Evolutionary conservation across 768 basidiomycete species (phyloP), one percentile per base, ranked within the genome.

Genomic region (Baorangia bicolor): DNA sequence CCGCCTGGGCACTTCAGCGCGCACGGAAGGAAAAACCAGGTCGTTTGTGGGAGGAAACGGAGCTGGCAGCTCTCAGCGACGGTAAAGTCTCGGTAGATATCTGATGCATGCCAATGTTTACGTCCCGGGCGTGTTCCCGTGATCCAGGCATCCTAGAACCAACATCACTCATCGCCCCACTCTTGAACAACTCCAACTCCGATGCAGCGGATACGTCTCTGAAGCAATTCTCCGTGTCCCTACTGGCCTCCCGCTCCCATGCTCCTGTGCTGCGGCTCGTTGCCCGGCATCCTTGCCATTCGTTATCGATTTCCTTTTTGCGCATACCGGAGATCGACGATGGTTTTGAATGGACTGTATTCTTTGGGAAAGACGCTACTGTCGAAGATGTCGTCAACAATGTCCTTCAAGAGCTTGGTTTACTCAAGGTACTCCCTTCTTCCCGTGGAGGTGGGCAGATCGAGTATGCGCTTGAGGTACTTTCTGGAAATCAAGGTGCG

Each of bases 301-400:
- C 77, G 0, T 40, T 87, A 21, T 70, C 74, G 2, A 64, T 89
- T 37, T 65, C 75, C 0, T 88, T 91, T 69, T 69, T 79, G 40
- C 83, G 88, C 42, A 81, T 93, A 16, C 90, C 90, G 3, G 87
- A 91, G 68, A 82, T 93, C 54, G 81, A 86, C 48, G 92, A 93
- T 62, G 86, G 78, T 2, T 91, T 86, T 63, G 63, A 74, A 59
- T 85, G 86, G 76, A 85, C 78, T 49, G 60, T 83, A 38, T 94
- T 85, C 70, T 75, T 92, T 51, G 81, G 87, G 5, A 78, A 79
- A 51, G 72, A 69, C 2, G 81, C 77, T 44, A 82, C 81, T 4
- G 83, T 85, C 3, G 68, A 74, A n/a, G 81, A 86, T 40, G 74
- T 83, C 16, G 66, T 90, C 43, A 71, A 79, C 31, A 60, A 64